Conservation (phyloP, 108 stramenopile genomes). For the Skeletonema potamos region DNA sequence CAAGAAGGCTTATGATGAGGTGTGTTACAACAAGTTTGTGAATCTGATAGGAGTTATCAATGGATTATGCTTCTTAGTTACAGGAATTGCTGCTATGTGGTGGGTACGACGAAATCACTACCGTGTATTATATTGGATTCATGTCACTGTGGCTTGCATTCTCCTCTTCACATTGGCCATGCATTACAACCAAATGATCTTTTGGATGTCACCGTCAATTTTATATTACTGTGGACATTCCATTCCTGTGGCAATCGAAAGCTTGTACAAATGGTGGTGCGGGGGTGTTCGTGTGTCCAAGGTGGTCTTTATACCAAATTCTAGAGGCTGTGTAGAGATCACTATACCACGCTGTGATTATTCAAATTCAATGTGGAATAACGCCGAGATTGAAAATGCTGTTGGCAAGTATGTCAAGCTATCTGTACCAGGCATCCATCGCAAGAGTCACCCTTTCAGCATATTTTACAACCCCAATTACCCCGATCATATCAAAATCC, state of each 20-base stretch:
- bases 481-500: not conserved
- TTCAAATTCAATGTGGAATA: too few species aligned
- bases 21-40: slow-evolving; percentile 8
- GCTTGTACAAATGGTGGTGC: not conserved
- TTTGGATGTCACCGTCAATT: slow-evolving; percentile 54
- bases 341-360: too few species aligned
- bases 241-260: slow-evolving; percentile 39
- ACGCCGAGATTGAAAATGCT: not conserved
- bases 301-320: slow-evolving; percentile 34
- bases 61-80: slow-evolving; percentile 22
- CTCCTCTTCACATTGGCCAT: slow-evolving; percentile 40
- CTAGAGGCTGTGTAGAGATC: slow-evolving; percentile 44
- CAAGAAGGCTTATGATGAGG: not conserved
- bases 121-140: slow-evolving; percentile 45
- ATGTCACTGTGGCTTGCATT: slow-evolving; percentile 30
- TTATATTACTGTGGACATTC: slow-evolving; percentile 55
- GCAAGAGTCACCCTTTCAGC: slow-evolving; percentile 15
- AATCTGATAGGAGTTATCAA: slow-evolving; percentile 52
- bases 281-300: slow-evolving; percentile 30
- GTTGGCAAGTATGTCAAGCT: slow-evolving; percentile 17
- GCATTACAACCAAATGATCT: slow-evolving; percentile 63
- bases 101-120: slow-evolving; percentile 50
- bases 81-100: slow-evolving; percentile 36
- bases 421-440: slow-evolving; percentile 7
- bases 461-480: not conserved